Base-by-base conservation (phyloP, 139 green algal genomes). In the Chlamydomonas applanata region DNA sequence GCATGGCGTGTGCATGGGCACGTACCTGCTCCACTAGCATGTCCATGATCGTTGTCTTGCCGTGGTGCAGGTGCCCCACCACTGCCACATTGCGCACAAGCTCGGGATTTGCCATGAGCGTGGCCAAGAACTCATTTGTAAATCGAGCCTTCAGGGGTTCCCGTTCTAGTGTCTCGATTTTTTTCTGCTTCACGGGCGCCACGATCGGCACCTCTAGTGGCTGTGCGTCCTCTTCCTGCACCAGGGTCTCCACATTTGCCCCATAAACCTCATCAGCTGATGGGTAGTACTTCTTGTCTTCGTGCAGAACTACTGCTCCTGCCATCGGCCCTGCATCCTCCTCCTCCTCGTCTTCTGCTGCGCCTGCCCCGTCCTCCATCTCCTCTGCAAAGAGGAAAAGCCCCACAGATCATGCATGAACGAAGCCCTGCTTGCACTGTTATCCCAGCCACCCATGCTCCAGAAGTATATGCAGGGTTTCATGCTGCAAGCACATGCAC, bases 201-300 rank as follows among this genome's bases (percentile, higher is more conserved):
- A 99, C 89, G 76, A 99, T 97, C 11, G 96, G 96, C 72, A 95
- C 86, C 84, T 99, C 96, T 25, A 99, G 81, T 9, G 93, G 88
- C 89, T 99, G 95, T 9, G 95, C 95, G 73, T 99, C 96, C 79
- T 99, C 96, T 70, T 99, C 96, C 92, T 95, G 93, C n/a, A 98
- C 93, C 35, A 86, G 66, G 3, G 74, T 78, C 70, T 99, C 96
- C 33, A 94, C 94, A 30, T 90, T 96, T 40, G 70, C 62, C 1
- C 96, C 96, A 72, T 97, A 99, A 1, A 91, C 86, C 82, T 99
- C 96, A 54, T 97, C 91, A 1, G 96, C 96, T 19, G 88, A 92
- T 16, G 96, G 93, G 80, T 99, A 99, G 79, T 99, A 98, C 86
- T 99, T 98, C 64, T 99, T 99, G 87, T 99, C 96, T 78, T 99